phyloP scores from a whole-genome alignment of 768 basidiomycete genomes.

The Daedalea quercina region DNA sequence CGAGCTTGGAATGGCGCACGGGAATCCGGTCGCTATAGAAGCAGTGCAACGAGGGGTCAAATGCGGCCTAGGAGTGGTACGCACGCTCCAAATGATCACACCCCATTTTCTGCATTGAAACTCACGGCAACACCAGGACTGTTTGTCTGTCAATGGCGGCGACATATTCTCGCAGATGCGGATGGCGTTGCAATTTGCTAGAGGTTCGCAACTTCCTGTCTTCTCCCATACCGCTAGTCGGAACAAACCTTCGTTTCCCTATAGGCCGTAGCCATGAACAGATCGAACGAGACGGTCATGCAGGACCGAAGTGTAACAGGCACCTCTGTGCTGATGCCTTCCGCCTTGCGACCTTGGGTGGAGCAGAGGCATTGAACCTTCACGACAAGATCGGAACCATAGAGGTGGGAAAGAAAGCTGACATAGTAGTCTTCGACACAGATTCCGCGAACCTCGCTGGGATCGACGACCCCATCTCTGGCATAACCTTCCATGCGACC shows the following conservation, averaged over 20 bases:
- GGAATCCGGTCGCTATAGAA: constrained; percentile 22
- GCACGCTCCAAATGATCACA: neutral
- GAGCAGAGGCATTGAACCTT: constrained; percentile 23
- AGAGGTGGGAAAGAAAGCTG: constrained; percentile 26
- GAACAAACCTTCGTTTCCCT: neutral
- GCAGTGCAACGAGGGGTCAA: constrained; percentile 23
- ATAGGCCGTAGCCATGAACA: constrained; percentile 15
- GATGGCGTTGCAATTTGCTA: constrained; percentile 21
- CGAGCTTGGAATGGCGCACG: constrained; percentile 28
- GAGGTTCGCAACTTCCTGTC: constrained; percentile 11
- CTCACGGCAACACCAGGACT: constrained; percentile 9
- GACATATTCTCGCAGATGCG: constrained; percentile 27
- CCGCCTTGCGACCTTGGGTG: constrained; percentile 24
- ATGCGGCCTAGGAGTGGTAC: constrained; percentile 22
- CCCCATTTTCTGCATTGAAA: neutral
- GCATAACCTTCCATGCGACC: constrained; percentile 23
- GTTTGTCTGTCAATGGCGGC: constrained; percentile 21
- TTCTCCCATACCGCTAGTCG: neutral
- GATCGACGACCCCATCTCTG: constrained; percentile 19
- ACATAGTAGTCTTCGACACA: constrained; percentile 24
- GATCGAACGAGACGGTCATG: constrained; percentile 8
- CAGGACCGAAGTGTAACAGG: constrained; percentile 16
- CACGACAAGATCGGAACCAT: constrained; percentile 19
- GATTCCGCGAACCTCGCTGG: constrained; percentile 23
- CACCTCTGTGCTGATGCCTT: constrained; percentile 19